These are phyloP conservation scores for Calonectria pauciramosa DNA, from an alignment of 2,329 filamentous ascomycete genomes.

Conservation along the genomic window DNA sequence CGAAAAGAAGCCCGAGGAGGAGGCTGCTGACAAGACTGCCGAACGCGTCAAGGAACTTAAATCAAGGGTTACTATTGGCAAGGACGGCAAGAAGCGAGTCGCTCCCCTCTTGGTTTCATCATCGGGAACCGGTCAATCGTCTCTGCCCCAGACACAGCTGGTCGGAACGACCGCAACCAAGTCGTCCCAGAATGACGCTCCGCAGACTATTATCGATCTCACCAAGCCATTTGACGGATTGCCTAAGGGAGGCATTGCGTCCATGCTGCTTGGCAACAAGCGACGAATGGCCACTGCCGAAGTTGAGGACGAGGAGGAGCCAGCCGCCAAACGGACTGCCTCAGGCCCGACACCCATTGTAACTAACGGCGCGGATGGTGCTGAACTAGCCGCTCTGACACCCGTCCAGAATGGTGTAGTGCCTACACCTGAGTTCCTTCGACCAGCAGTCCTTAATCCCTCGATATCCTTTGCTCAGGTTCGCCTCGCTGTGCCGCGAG, in stretches of 20 bases:
- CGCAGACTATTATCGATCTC: slow-evolving; percentile 87
- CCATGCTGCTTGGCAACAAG: slow-evolving; percentile 93
- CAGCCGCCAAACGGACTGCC: slow-evolving; percentile 64
- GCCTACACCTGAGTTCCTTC: slow-evolving; percentile 84
- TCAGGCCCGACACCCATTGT: slow-evolving; percentile 82
- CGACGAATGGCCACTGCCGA: slow-evolving; percentile 82
- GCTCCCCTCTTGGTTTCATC: slow-evolving; percentile 92
- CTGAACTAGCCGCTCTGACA: slow-evolving; percentile 80
- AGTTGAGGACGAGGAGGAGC: slow-evolving; percentile 80
- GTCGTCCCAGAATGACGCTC: slow-evolving; percentile 75
- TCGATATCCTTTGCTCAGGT: slow-evolving; percentile 86
- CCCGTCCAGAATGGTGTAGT: slow-evolving; percentile 71
- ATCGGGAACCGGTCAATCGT: slow-evolving; percentile 88
- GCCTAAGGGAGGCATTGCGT: slow-evolving; percentile 87
- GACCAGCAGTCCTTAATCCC: slow-evolving; percentile 89
- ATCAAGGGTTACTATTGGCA: slow-evolving; percentile 92
- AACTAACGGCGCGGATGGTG: slow-evolving; percentile 81
- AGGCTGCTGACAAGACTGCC: slow-evolving; percentile 66
- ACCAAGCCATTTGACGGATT: slow-evolving; percentile 95
- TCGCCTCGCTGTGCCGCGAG: slow-evolving; percentile 87
- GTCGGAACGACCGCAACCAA: slow-evolving; percentile 81
- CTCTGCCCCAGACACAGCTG: slow-evolving; percentile 88
- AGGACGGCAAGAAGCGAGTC: slow-evolving; percentile 97
- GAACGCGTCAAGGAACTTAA: slow-evolving; percentile 77
- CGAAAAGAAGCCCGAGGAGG: slow-evolving; percentile 58